phyloP scores from a whole-genome alignment of 192 early-diverging fungal species.

The Rhizoclosmatium globosum region DNA sequence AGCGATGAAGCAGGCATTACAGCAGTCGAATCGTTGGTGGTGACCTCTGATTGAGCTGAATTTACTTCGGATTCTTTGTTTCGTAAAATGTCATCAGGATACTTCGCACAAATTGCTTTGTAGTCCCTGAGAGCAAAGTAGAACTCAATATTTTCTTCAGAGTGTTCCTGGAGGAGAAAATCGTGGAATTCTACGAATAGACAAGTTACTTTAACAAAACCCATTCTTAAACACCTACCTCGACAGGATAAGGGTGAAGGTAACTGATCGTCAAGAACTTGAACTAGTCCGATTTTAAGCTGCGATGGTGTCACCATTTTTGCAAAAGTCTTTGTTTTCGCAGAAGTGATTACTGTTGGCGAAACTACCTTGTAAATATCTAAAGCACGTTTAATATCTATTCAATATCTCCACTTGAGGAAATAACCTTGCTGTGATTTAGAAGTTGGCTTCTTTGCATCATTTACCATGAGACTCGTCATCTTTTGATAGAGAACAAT shows the following conservation, averaged over 20 bases:
- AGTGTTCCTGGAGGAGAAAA: slow-evolving; percentile 7
- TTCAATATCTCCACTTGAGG: too few relatives aligned
- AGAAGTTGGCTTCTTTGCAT: too few relatives aligned
- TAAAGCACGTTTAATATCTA: too few relatives aligned
- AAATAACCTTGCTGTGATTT: too few relatives aligned
- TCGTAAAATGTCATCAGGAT: slow-evolving; percentile 7
- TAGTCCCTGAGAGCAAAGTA: slow-evolving; percentile 6
- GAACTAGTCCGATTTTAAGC: slow-evolving; percentile 14
- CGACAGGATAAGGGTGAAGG: slow-evolving; percentile 10
- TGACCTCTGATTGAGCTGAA: background rate
- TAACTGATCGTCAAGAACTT: slow-evolving; percentile 14
- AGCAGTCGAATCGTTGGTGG: background rate
- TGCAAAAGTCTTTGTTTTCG: background rate
- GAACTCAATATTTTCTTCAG: slow-evolving; percentile 10
- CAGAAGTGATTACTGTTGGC: background rate
- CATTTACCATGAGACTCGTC: too few relatives aligned
- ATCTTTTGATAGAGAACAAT: too few relatives aligned
- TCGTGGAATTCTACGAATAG: background rate
- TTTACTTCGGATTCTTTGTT: background rate
- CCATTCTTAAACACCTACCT: background rate
- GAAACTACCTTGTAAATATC: too few relatives aligned
- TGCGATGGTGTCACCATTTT: slow-evolving; percentile 28
- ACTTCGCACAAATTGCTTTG: background rate
- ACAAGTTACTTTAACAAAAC: background rate
- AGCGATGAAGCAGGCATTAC: background rate